phyloP scores from a whole-genome alignment of 208 protist genomes.

The Leishmania guyanensis region DNA sequence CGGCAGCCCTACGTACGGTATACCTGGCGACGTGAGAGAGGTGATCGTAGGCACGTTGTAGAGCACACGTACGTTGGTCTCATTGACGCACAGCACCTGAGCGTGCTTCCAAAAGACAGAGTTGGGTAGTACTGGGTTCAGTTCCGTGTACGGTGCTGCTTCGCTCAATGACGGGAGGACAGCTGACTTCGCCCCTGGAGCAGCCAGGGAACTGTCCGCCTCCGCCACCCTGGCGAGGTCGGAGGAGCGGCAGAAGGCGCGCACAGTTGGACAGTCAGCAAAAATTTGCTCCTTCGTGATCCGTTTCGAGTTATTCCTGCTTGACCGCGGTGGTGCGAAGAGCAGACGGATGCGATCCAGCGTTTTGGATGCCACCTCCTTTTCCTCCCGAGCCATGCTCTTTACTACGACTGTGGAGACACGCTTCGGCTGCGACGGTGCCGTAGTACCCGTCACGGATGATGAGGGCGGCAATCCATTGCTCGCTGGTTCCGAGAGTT shows the following conservation, averaged over 20 bases:
- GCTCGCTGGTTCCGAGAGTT: background rate
- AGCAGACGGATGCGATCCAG: slow-evolving; percentile 84
- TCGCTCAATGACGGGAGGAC: background rate
- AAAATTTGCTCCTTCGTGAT: slow-evolving; percentile 53
- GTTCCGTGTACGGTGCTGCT: slow-evolving; percentile 16
- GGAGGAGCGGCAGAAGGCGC: slow-evolving; percentile 42
- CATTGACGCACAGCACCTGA: slow-evolving; percentile 49
- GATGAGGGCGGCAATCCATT: background rate
- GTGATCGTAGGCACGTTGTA: slow-evolving; percentile 88
- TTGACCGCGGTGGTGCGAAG: slow-evolving; percentile 35
- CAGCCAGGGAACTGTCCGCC: slow-evolving; percentile 4
- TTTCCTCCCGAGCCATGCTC: slow-evolving; percentile 74
- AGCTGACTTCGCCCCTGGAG: background rate
- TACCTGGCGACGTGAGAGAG: slow-evolving; percentile 47
- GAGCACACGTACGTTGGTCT: slow-evolving; percentile 36
- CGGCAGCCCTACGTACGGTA: slow-evolving; percentile 76
- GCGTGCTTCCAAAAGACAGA: slow-evolving; percentile 58
- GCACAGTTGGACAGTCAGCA: slow-evolving; percentile 46
- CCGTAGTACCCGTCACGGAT: background rate
- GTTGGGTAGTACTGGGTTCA: slow-evolving; percentile 68
- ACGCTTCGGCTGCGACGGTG: background rate
- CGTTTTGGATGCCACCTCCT: slow-evolving; percentile 57
- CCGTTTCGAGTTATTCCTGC: slow-evolving; percentile 25
- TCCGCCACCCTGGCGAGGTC: slow-evolving; percentile 13
- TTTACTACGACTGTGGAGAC: slow-evolving; percentile 33